These are phyloP conservation scores for Fusarium chaquense DNA, from an alignment of 2,329 filamentous ascomycete genomes.

Conservation along the genomic window DNA sequence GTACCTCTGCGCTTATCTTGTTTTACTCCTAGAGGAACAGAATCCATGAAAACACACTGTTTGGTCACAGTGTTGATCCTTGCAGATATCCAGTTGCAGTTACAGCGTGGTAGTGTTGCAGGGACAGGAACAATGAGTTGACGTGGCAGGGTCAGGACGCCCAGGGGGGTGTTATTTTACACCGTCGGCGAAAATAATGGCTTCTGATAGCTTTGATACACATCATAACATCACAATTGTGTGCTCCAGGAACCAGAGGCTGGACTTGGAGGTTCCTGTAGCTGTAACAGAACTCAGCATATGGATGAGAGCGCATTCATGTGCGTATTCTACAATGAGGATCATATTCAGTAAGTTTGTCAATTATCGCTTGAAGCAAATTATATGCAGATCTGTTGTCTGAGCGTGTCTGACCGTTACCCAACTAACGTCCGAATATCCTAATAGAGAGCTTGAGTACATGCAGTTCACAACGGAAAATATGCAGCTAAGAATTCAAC, in stretches of 20 bases:
- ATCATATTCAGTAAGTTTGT: neutral
- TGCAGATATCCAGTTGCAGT: slow-evolving; percentile 16
- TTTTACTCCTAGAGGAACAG: neutral
- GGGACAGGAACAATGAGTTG: neutral
- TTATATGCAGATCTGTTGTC: too few species aligned
- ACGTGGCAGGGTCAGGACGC: slow-evolving; percentile 1
- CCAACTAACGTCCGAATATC: slow-evolving; percentile 1
- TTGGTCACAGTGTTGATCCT: neutral
- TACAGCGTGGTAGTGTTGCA: slow-evolving; percentile 17
- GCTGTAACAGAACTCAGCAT: too few species aligned
- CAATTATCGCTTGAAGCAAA: neutral
- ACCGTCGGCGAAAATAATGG: neutral
- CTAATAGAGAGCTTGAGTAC: neutral
- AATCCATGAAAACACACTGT: slow-evolving; percentile 1
- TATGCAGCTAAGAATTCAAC: slow-evolving; percentile 3
- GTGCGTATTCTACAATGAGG: neutral
- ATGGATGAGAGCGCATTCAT: neutral
- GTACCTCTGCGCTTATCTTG: neutral
- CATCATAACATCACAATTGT: neutral
- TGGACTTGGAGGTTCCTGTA: neutral
- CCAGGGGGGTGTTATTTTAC: neutral
- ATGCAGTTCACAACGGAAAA: neutral
- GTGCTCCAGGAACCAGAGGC: neutral
- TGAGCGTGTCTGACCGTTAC: neutral
- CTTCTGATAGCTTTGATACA: neutral